Percentiles rank a stretch among this genome's conserved stretches.
These are phyloP conservation scores for Hansenula anomala DNA, from an alignment of 1,139 yeast species.

Conservation along the genomic window DNA sequence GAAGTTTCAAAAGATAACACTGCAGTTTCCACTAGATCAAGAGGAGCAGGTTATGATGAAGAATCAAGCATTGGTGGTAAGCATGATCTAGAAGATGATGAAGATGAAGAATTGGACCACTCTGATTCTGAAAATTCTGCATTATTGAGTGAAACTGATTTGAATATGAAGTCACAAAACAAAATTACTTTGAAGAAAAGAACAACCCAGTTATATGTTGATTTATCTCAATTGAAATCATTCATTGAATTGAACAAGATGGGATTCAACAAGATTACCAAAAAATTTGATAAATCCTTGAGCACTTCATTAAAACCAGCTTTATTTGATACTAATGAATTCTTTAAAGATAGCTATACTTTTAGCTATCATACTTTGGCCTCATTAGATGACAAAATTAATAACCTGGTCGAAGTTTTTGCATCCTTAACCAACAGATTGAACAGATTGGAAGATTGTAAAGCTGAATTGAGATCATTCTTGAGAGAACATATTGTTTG, in stretches of 20 bases:
- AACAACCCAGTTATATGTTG: conserved; percentile 52
- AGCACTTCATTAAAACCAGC: conserved; percentile 42
- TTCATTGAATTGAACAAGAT: conserved; percentile 62
- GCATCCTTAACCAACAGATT: conserved; percentile 31
- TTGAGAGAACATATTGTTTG: conserved; percentile 71
- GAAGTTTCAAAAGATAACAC: conserved; percentile 4
- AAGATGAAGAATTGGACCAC: conserved; percentile 27
- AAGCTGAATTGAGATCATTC: conserved; percentile 44
- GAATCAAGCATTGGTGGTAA: too few relatives aligned
- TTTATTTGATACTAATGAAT: conserved; percentile 35
- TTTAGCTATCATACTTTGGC: conserved; percentile 40
- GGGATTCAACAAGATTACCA: conserved; percentile 64
- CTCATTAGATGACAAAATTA: conserved; percentile 42
- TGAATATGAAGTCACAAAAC: conserved; percentile 31
- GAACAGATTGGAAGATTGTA: conserved; percentile 23
- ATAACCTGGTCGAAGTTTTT: conserved; percentile 44
- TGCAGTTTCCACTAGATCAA: neutral
- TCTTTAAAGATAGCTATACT: conserved; percentile 40
- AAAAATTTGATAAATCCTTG: conserved; percentile 65
- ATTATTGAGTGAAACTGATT: conserved; percentile 29
- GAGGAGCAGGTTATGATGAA: too few relatives aligned
- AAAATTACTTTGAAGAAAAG: conserved; percentile 53
- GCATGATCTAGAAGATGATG: too few relatives aligned
- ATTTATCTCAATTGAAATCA: conserved; percentile 60
- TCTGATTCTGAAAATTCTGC: conserved; percentile 31